A percentile compares a stretch with the other conserved stretches of the same genome.
These are phyloP conservation scores for Populus tomentosa DNA, from an alignment of 441 rosid genomes.

Conservation along the genomic window DNA sequence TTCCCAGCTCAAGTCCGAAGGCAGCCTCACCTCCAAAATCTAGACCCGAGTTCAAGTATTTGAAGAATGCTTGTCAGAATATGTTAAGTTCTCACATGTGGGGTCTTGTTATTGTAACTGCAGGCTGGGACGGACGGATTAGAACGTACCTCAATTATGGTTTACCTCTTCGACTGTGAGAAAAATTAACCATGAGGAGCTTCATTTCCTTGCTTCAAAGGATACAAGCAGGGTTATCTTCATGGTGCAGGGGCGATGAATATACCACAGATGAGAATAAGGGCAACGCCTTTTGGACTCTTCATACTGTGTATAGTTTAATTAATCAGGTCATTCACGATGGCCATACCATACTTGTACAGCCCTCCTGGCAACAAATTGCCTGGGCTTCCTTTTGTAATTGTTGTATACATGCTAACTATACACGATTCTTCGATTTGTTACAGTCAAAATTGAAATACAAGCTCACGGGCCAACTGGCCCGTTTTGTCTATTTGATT, in stretches of 20 bases:
- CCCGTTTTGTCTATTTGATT: neutral
- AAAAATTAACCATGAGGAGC: neutral
- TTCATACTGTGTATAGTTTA: neutral
- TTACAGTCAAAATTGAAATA: neutral
- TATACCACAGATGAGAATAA: neutral
- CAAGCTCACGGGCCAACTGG: neutral
- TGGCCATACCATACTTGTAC: neutral
- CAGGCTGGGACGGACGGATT: slow-evolving; percentile 95
- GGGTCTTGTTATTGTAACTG: slow-evolving; percentile 93
- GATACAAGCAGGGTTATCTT: neutral
- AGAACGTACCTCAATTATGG: slow-evolving; percentile 91
- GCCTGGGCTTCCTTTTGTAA: neutral
- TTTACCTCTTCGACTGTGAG: slow-evolving; percentile 49
- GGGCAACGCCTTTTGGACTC: neutral
- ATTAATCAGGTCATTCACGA: neutral
- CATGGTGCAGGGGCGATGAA: neutral
- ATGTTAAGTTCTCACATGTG: slow-evolving; percentile 63
- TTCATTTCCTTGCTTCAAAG: neutral
- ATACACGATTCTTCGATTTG: slow-evolving; percentile 17
- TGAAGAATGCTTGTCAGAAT: slow-evolving; percentile 63
- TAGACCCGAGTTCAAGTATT: slow-evolving; percentile 47
- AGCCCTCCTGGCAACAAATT: slow-evolving; percentile 6
- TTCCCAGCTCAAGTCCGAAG: slow-evolving; percentile 40
- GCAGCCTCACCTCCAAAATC: slow-evolving; percentile 30
- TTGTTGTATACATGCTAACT: neutral